A percentile compares a stretch with the other conserved stretches of the same genome.
Evolutionary conservation across 1,284 basidiomycete genomes (phyloP).

Genomic region (Apiotrichum mycotoxinovorans): DNA sequence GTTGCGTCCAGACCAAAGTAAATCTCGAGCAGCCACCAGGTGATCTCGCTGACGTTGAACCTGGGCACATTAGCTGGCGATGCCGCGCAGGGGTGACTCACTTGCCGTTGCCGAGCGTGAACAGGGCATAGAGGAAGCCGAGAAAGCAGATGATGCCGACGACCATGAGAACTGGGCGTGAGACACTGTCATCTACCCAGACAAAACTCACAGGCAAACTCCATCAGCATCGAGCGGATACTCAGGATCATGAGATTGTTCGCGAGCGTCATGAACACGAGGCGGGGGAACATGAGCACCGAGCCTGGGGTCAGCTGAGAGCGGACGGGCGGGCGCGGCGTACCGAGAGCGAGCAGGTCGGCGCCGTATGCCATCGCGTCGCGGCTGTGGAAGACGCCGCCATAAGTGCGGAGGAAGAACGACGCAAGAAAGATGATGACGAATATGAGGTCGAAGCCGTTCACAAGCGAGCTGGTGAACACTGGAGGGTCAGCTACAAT

Average conservation of each 20-base stretch:
- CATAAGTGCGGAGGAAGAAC: conserved; percentile 66
- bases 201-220: conserved; percentile 46
- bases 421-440: conserved; percentile 68
- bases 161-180: conserved; percentile 61
- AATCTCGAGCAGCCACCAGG: conserved; percentile 51
- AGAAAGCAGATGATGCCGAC: conserved; percentile 76
- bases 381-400: conserved; percentile 56
- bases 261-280: conserved; percentile 78
- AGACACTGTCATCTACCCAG: conserved; percentile 28
- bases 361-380: conserved; percentile 59
- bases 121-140: conserved; percentile 83
- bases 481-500: conserved; percentile 30
- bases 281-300: conserved; percentile 81
- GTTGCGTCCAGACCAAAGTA: conserved; percentile 82
- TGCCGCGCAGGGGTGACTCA: background rate
- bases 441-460: conserved; percentile 85
- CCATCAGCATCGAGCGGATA: conserved; percentile 48
- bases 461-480: conserved; percentile 50
- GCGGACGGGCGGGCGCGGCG: background rate
- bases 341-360: conserved; percentile 44
- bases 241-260: conserved; percentile 65
- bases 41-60: conserved; percentile 30
- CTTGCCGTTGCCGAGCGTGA: conserved; percentile 58
- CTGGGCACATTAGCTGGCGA: background rate
- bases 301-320: conserved; percentile 58